phyloP scores from a whole-genome alignment of 75 land plant genomes.

The Selaginella tamariscina region DNA sequence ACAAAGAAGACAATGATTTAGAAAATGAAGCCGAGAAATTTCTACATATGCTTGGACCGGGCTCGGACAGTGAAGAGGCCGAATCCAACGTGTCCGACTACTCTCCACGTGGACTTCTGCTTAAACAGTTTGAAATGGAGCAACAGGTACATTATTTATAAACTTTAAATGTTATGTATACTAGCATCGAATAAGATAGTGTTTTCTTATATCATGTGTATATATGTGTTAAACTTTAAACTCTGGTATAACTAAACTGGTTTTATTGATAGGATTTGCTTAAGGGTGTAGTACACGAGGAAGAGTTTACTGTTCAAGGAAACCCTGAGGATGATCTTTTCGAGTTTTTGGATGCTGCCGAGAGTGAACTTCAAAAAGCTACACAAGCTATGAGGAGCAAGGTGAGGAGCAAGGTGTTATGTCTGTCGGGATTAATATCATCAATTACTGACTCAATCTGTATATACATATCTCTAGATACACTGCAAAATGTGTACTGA shows the following conservation, averaged over 20 bases:
- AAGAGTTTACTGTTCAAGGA: not conserved
- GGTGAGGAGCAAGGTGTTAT: no score
- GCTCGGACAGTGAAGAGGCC: conserved; percentile 17
- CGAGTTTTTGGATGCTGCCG: conserved; percentile 37
- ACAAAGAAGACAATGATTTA: conserved; percentile 22
- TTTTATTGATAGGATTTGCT: conserved; percentile 13
- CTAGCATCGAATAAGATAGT: no score
- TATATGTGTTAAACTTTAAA: conserved; percentile 27
- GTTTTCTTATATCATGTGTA: conserved; percentile 32
- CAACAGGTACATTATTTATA: no score
- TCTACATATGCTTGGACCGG: conserved; percentile 37
- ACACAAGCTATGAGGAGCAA: conserved; percentile 31
- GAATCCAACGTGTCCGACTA: conserved; percentile 38
- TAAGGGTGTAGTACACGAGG: conserved; percentile 15
- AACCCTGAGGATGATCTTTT: conserved; percentile 30
- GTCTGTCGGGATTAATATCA: no score
- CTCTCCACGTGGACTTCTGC: conserved; percentile 70
- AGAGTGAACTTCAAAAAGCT: conserved; percentile 41
- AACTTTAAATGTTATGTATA: no score
- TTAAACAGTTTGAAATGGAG: conserved; percentile 72
- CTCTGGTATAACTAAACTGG: conserved; percentile 13
- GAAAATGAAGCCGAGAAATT: conserved; percentile 72
- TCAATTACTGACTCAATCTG: no score
- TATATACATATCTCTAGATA: no score
- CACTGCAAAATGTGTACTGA: no score